A percentile compares a stretch with the other conserved stretches of the same genome.
Evolutionary conservation across 2,329 filamentous ascomycete genomes (phyloP).

Genomic region (Claviceps arundinis): DNA sequence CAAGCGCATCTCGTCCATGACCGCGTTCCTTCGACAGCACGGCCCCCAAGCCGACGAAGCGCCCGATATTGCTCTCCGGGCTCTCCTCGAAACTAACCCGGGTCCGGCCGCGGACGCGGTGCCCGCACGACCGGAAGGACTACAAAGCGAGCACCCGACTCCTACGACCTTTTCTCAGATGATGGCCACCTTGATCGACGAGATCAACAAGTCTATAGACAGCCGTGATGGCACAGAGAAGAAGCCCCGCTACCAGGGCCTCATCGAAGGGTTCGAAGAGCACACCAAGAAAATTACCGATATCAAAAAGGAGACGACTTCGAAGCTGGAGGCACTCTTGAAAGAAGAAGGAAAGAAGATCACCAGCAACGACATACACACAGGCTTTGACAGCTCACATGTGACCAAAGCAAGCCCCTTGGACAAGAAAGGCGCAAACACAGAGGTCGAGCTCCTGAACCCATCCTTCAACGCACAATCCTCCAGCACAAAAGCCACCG

Average conservation of each 20-base stretch:
- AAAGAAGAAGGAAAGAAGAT: constrained; percentile 80
- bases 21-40: constrained; percentile 62
- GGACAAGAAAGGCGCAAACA: constrained; percentile 33
- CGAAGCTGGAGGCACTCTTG: constrained; percentile 69
- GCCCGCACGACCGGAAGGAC: constrained; percentile 61
- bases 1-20: constrained; percentile 65
- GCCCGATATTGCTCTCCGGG: constrained; percentile 77
- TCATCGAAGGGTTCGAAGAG: constrained; percentile 62
- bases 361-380: constrained; percentile 79
- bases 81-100: constrained; percentile 69
- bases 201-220: constrained; percentile 75
- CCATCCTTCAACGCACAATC: constrained; percentile 30
- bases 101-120: constrained; percentile 63
- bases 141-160: constrained; percentile 60
- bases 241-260: constrained; percentile 51
- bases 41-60: constrained; percentile 46
- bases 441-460: constrained; percentile 63
- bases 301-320: constrained; percentile 61
- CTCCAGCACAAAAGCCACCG: constrained; percentile 16
- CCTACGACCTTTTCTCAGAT: constrained; percentile 87
- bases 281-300: constrained; percentile 68
- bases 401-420: constrained; percentile 48
- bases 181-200: constrained; percentile 92
- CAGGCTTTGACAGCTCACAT: constrained; percentile 79
- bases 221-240: constrained; percentile 58